Base-by-base conservation (phyloP, 2,329 filamentous ascomycete species). In the Sarocladiaceae sp. region DNA sequence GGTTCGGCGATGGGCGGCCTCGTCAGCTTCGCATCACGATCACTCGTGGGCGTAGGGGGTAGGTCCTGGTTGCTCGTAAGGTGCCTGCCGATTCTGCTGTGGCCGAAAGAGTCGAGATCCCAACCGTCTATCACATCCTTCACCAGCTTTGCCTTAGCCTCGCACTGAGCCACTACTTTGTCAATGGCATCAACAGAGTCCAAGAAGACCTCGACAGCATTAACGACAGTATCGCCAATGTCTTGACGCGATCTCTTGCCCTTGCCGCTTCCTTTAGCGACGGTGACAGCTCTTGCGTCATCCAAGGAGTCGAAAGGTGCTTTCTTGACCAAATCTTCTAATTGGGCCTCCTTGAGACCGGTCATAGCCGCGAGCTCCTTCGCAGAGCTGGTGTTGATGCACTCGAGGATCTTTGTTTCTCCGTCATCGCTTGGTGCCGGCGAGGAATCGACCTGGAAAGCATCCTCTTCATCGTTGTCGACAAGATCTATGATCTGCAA, bases 301-400 rank as follows among this genome's bases (percentile, higher is more conserved):
- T 78, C 71, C 5, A 96, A 64, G 34, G 67, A 73, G 3, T 59
- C 60, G 59, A 95, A 97, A 0, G 91, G 91, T 9, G 88, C 81
- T 49, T 85, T 75, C 1, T 78, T 76, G 10, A 95, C 67, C 45
- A 97, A 74, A 12, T 79, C 64, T 33, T 82, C 73, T 2, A 90
- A 82, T 37, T 82, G 73, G 5, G 82, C 78, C 51, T 84, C 76
- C 27, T 84, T 82, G 48, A 85, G 80, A 24, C 82, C 82, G 1
- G 88, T 88, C 48, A 96, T 82, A 53, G 95, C 90, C 2, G 85
- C 79, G 33, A 98, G 76, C 46, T 91, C 87, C 27, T 83, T 76
- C 9, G 79, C 68, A 4, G 80, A 79, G 59, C 87, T 93, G 0
- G 73, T 80, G 57, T 97, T 97, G 62, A 98, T 82, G 56, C 89